phyloP scores from a whole-genome alignment of 345 rosid species.

The Durio zibethinus region DNA sequence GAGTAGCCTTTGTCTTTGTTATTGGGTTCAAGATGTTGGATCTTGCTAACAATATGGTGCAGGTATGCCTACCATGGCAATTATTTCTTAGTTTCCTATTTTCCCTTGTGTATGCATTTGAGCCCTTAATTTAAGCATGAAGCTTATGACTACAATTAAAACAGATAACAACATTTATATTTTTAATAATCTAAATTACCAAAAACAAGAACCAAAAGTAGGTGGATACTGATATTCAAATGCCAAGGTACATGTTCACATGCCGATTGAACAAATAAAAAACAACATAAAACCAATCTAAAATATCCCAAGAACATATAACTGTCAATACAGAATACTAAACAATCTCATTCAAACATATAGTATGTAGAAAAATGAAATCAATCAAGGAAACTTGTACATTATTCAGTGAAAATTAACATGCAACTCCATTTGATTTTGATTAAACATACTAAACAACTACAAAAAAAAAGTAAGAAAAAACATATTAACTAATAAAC shows the following conservation, averaged over 20 bases:
- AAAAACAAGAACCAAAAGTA: neutral
- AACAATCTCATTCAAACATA: slow-evolving; percentile 7
- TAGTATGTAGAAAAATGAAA: slow-evolving; percentile 19
- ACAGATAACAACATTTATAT: neutral
- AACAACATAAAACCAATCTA: neutral
- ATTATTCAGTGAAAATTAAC: slow-evolving; percentile 20
- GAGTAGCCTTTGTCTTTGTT: slow-evolving; percentile 81
- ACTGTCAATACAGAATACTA: neutral
- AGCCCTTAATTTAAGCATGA: neutral
- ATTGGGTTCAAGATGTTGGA: slow-evolving; percentile 97
- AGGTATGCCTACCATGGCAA: slow-evolving; percentile 41
- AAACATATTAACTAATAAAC: neutral
- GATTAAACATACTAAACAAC: slow-evolving; percentile 8
- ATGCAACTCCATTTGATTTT: slow-evolving; percentile 9
- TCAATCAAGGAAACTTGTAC: neutral
- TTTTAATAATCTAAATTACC: neutral
- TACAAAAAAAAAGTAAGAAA: neutral
- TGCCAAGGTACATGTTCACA: neutral
- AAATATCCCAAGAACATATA: slow-evolving; percentile 3
- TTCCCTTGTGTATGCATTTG: too few relatives aligned
- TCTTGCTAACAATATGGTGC: slow-evolving; percentile 96
- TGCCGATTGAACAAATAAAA: neutral
- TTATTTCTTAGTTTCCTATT: neutral
- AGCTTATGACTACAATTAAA: slow-evolving; percentile 1
- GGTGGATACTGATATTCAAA: neutral